These are phyloP conservation scores for Primulina eburnea DNA, from an alignment of 257 asterid species.

Conservation along the genomic window DNA sequence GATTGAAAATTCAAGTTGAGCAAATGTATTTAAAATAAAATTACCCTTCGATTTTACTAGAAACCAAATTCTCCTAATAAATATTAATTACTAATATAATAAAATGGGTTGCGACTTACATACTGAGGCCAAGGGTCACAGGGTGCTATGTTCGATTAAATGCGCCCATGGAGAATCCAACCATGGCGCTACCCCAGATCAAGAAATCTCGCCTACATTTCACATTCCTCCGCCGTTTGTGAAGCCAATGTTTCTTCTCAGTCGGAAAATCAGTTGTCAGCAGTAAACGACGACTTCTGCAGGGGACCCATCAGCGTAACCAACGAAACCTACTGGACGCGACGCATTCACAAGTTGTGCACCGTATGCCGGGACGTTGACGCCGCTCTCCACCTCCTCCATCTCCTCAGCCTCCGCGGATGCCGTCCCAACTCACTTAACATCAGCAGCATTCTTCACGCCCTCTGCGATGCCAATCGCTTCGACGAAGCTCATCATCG, in stretches of 20 bases:
- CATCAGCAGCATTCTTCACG: slow-evolving; percentile 70
- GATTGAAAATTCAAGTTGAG: too few relatives aligned
- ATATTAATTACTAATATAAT: too few relatives aligned
- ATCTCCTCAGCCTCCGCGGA: slow-evolving; percentile 48
- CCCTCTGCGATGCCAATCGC: slow-evolving; percentile 59
- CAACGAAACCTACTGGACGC: slow-evolving; percentile 53
- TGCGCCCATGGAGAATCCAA: slow-evolving; percentile 32
- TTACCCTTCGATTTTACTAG: too few relatives aligned
- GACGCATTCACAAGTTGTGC: slow-evolving; percentile 68
- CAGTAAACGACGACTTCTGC: neutral
- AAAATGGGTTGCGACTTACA: too few relatives aligned
- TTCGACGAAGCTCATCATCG: slow-evolving; percentile 66
- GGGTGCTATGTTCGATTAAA: slow-evolving; percentile 6
- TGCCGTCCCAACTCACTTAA: slow-evolving; percentile 59
- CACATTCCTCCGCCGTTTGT: slow-evolving; percentile 24
- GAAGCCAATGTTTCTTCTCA: slow-evolving; percentile 21
- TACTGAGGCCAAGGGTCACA: too few relatives aligned
- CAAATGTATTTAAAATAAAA: too few relatives aligned
- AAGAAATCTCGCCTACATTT: slow-evolving; percentile 23
- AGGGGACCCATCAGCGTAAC: slow-evolving; percentile 26
- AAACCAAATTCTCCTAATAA: too few relatives aligned
- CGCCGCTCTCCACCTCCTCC: slow-evolving; percentile 61
- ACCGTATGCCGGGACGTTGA: slow-evolving; percentile 46
- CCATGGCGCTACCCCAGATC: slow-evolving; percentile 33
- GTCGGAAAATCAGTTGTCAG: slow-evolving; percentile 19